A percentile compares a stretch with the other conserved stretches of the same genome.
phyloP scores from a whole-genome alignment of 2,329 filamentous ascomycete genomes.

The Alternaria triticina region DNA sequence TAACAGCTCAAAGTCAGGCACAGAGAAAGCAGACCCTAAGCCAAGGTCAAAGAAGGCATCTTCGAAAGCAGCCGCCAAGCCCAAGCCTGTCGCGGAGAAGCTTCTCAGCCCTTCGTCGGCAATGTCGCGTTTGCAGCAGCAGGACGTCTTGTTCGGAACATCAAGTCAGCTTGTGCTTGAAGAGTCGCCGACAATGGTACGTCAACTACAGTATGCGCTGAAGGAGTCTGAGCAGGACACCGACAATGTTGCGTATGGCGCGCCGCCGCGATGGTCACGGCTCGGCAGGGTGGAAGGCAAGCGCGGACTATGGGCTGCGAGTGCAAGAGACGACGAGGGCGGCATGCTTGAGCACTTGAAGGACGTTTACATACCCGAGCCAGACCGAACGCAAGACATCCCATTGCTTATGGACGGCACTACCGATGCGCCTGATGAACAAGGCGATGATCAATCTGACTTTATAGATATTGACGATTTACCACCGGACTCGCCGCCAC shows the following conservation, averaged over 20 bases:
- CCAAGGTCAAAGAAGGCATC: constrained; percentile 28
- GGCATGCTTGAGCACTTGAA: constrained; percentile 34
- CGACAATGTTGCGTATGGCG: neutral
- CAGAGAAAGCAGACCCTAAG: constrained; percentile 25
- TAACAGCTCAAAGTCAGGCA: constrained; percentile 22
- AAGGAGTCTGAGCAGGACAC: constrained; percentile 41
- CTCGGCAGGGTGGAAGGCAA: constrained; percentile 27
- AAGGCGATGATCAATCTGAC: neutral
- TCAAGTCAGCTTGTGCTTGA: constrained; percentile 49
- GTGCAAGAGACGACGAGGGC: constrained; percentile 41
- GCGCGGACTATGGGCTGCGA: constrained; percentile 42
- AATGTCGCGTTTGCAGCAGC: constrained; percentile 29
- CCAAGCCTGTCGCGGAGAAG: constrained; percentile 41
- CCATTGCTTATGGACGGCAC: constrained; percentile 34
- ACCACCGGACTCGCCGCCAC: constrained; percentile 1
- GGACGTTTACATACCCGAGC: constrained; percentile 37
- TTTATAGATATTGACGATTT: constrained; percentile 33
- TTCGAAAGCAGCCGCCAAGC: constrained; percentile 34
- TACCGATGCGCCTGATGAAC: constrained; percentile 5
- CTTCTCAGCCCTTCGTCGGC: constrained; percentile 47
- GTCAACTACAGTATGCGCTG: constrained; percentile 45
- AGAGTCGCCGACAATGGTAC: constrained; percentile 45
- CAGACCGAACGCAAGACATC: constrained; percentile 40
- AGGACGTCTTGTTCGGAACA: constrained; percentile 50
- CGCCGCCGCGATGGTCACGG: constrained; percentile 21